Percentiles rank a stretch among this genome's conserved stretches.
Conservation (phyloP, 345 rosid species). For the Camelina laxa region DNA sequence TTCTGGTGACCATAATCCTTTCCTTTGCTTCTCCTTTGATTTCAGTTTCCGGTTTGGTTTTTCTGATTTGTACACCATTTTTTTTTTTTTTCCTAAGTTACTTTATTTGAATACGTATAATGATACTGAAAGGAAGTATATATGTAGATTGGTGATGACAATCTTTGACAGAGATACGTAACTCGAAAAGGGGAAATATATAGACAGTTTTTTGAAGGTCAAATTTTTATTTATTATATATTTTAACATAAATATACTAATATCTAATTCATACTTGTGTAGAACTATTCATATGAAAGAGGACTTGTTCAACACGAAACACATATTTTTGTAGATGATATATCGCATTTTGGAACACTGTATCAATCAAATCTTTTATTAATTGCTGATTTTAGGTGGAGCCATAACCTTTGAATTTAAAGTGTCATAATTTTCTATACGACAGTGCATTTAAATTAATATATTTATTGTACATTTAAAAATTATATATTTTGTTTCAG, state of each 20-base stretch:
- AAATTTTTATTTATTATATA: neutral
- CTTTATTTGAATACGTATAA: neutral
- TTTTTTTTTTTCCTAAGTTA: neutral
- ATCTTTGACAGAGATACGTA: slow-evolving; percentile 30
- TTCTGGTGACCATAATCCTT: slow-evolving; percentile 97
- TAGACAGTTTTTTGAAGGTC: slow-evolving; percentile 31
- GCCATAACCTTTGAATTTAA: slow-evolving; percentile 35
- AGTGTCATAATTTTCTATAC: slow-evolving; percentile 26
- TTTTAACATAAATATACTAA: neutral
- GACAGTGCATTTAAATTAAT: slow-evolving; percentile 3
- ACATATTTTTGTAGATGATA: neutral
- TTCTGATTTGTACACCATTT: slow-evolving; percentile 40
- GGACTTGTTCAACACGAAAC: slow-evolving; percentile 40
- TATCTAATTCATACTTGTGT: slow-evolving; percentile 13
- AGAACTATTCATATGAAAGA: slow-evolving; percentile 32
- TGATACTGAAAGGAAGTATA: slow-evolving; percentile 27
- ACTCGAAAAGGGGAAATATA: slow-evolving; percentile 28
- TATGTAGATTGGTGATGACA: slow-evolving; percentile 32
- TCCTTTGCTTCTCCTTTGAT: slow-evolving; percentile 59
- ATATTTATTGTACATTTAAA: neutral
- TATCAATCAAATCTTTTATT: slow-evolving; percentile 18
- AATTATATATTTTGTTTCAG: neutral
- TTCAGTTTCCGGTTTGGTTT: slow-evolving; percentile 9
- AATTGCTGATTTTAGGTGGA: slow-evolving; percentile 30
- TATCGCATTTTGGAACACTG: slow-evolving; percentile 17